Conservation (phyloP, 2,329 filamentous ascomycete species). For the Colletotrichum sp. region DNA sequence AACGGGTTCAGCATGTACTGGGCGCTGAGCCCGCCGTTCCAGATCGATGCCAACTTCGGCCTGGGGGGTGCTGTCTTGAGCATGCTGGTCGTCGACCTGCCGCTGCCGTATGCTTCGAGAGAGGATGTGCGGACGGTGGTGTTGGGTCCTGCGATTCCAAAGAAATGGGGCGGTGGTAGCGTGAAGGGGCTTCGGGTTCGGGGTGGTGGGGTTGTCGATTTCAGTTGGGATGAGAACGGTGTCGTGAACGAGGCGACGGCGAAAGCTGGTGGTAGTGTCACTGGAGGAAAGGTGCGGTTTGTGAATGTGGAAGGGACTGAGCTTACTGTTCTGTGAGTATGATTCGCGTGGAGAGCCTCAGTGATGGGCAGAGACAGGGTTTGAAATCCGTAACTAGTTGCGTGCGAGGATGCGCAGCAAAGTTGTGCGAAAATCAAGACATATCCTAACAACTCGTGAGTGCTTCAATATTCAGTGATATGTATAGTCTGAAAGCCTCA, state of each 20-base stretch:
- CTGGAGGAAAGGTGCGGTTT: slow-evolving; percentile 9
- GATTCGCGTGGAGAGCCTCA: neutral
- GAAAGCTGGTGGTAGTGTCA: neutral
- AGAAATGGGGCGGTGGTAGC: slow-evolving; percentile 46
- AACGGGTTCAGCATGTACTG: slow-evolving; percentile 60
- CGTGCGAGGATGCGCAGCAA: neutral
- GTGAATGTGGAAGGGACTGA: slow-evolving; percentile 15
- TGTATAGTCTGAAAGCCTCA: neutral
- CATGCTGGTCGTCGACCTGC: slow-evolving; percentile 58
- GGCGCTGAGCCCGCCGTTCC: slow-evolving; percentile 52
- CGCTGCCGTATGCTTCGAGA: slow-evolving; percentile 26
- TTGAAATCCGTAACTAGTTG: neutral
- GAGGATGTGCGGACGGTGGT: slow-evolving; percentile 39
- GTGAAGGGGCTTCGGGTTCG: slow-evolving; percentile 49
- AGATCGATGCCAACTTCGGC: slow-evolving; percentile 66
- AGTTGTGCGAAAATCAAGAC: neutral
- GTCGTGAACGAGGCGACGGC: slow-evolving; percentile 30
- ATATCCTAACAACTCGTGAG: neutral
- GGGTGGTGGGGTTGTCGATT: slow-evolving; percentile 47
- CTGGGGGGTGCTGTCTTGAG: slow-evolving; percentile 51
- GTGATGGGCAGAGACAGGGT: neutral
- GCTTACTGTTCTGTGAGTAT: neutral
- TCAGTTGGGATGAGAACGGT: slow-evolving; percentile 45
- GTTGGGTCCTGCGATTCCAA: slow-evolving; percentile 52
- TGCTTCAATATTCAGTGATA: neutral